These are phyloP conservation scores for Daldinia eschscholtzii DNA, from an alignment of 2,329 filamentous ascomycete genomes.

Conservation along the genomic window DNA sequence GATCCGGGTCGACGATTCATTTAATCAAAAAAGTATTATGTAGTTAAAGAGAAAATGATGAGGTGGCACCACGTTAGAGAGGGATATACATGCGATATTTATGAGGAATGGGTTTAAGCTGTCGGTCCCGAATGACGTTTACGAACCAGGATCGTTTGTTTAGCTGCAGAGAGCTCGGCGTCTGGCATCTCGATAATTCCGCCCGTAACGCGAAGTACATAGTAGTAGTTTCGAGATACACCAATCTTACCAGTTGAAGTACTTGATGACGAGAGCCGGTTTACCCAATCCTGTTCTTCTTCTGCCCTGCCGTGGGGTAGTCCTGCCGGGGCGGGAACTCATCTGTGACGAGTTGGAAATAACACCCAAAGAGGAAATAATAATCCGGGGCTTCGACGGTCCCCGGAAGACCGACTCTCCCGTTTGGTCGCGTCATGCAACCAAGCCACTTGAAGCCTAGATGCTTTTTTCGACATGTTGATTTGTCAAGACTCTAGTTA, in stretches of 20 bases:
- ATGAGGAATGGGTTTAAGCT: not conserved
- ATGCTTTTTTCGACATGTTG: slow-evolving; percentile 11
- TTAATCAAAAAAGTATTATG: no score
- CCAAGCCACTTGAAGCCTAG: slow-evolving; percentile 3
- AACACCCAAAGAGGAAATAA: slow-evolving; percentile 21
- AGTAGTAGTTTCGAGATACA: not conserved
- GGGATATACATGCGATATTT: not conserved
- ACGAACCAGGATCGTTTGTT: not conserved
- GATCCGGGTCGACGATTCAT: not conserved
- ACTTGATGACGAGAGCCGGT: not conserved
- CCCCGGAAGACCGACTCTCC: slow-evolving; percentile 27
- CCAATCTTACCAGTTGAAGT: not conserved
- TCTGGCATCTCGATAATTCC: slow-evolving; percentile 11
- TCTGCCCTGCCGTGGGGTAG: not conserved
- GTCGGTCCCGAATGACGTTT: slow-evolving; percentile 6
- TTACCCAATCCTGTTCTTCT: not conserved
- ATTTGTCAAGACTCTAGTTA: slow-evolving; percentile 19
- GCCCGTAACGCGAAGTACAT: not conserved
- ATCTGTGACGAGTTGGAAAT: not conserved
- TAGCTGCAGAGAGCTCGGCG: slow-evolving; percentile 9
- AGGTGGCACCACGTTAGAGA: no score
- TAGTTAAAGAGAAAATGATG: no score
- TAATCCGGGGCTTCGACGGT: slow-evolving; percentile 21
- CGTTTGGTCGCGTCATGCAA: slow-evolving; percentile 23
- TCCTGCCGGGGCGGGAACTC: not conserved